Evolutionary conservation across 768 basidiomycete genomes (phyloP), one percentile per base, ranked within the genome.

Genomic region (Tulasnella sp.): DNA sequence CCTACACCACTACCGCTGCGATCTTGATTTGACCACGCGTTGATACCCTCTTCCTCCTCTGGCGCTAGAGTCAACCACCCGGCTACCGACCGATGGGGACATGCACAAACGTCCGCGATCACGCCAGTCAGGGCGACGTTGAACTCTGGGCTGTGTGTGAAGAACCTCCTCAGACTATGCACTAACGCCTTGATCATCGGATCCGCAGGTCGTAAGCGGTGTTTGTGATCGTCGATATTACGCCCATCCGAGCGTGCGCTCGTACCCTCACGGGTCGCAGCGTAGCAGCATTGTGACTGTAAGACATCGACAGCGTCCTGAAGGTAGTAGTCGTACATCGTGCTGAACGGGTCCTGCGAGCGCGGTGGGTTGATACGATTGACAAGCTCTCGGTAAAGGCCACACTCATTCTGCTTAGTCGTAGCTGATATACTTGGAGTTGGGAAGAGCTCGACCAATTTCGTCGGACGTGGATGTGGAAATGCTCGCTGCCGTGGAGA

Each of bases 111-210:
- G 10, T 83, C 80, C 2, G 88, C 83, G 32, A 96, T 72, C 3
- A 85, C 80, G 21, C 88, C 88, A 3, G 90, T 96, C 63, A 98
- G 71, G 0, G 86, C 86, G 55, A 98, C 81, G 68, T 98, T 98
- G 70, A 79, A 82, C 64, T 93, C 87, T 11, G 93, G 83, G 0
- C 85, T 77, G 64, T 95, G 91, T 13, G 80, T 80, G 70, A 96
- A 89, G 77, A 97, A 95, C 61, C 75, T 76, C 53, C 86, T 74
- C 32, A 95, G 69, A 29, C 78, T 78, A 54, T 85, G 82, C 47
- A 96, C 78, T 51, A 95, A 67, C 24, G 79, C 72, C 2, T 82
- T 79, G 19, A 94, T 73, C 8, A 95, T 73, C 9, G 86, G 81
- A 65, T 94, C 91, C 63, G 83, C 81, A 58, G 85, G 78, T 63